Percentiles rank a stretch among this genome's conserved stretches.
These are phyloP conservation scores for Colletotrichum abscissum DNA, from an alignment of 2,329 filamentous ascomycete genomes.

Conservation along the genomic window DNA sequence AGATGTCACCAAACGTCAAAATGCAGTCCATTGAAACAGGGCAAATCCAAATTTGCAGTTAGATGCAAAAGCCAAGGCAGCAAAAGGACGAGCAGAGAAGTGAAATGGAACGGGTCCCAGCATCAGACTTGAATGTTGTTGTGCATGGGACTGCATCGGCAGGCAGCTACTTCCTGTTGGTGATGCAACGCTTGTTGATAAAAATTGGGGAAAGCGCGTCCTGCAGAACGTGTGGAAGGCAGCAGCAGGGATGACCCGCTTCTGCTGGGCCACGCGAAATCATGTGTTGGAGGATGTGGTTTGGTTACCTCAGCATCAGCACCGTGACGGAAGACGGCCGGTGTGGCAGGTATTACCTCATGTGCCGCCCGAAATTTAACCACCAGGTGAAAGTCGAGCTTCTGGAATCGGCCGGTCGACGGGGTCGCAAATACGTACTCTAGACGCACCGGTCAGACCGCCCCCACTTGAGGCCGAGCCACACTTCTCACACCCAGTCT, in stretches of 20 bases:
- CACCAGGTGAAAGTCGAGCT: not conserved
- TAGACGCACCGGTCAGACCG: slow-evolving; percentile 10
- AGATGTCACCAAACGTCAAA: not conserved
- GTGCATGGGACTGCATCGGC: not conserved
- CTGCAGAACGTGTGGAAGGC: slow-evolving; percentile 9
- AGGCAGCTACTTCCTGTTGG: slow-evolving; percentile 15
- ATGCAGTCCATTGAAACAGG: slow-evolving; percentile 12
- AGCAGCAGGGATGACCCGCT: slow-evolving; percentile 32
- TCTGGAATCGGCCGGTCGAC: slow-evolving; percentile 32
- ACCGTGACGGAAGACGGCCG: not conserved
- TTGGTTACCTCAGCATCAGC: slow-evolving; percentile 22
- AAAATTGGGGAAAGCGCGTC: slow-evolving; percentile 30
- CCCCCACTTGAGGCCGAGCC: slow-evolving; percentile 27
- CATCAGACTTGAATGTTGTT: not conserved
- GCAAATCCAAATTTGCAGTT: not conserved
- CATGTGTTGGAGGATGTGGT: slow-evolving; percentile 20
- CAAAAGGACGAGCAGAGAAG: not conserved
- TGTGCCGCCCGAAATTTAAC: not conserved
- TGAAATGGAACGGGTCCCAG: not conserved
- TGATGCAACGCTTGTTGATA: slow-evolving; percentile 22
- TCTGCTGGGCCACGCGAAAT: slow-evolving; percentile 27
- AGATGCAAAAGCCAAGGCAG: not conserved
- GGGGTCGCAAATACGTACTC: slow-evolving; percentile 28
- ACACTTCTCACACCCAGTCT: slow-evolving; percentile 27
- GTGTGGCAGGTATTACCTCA: not conserved